Base-by-base conservation (phyloP, 2,329 filamentous ascomycete genomes). In the Pseudocercospora crystallina region DNA sequence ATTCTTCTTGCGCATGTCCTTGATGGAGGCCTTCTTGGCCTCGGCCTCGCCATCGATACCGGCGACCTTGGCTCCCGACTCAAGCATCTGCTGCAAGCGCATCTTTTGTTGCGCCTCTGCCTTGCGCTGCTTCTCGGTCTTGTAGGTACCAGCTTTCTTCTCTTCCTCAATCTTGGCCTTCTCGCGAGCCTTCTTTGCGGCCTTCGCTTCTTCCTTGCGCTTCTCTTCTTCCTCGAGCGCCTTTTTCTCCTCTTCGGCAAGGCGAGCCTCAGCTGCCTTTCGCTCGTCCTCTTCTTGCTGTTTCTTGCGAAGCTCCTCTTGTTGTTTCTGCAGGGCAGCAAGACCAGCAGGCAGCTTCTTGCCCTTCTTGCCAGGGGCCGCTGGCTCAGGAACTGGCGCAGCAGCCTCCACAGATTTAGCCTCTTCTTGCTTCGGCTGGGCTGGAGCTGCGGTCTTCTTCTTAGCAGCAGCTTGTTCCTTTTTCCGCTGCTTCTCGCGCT, bases 401-500 rank as follows among this genome's bases (percentile, higher is more conserved):
- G 42, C 51, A 34, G 73, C 74, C 58, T 87, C 79, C 8, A 56
- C 50, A 69, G 56, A 46, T 43, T 65, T 62, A 8, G 54, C 44
- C 53, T 63, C 63, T 29, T 67, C 66, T 45, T 61, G 47, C 53
- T 64, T 65, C 30, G 49, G 44, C 15, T 52, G 49, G 26, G 62
- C 74, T 33, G 72, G 54, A 31, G 57, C 49, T 11, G 74, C 65
- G 29, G 79, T 73, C 76, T 94, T 95, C 80, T 95, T 95, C 76
- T 91, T 90, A 26, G 87, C 57, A n/a, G 66, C 84, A 59, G 90
- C 89, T 86, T 97, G 87, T 73, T 99, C 94, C 83, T 91, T 99
- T 78, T 99, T 99, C 61, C 91, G 82, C 76, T 94, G 89, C 83
- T 99, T 99, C 78, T 99, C 94, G 55, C 90, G 85, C 77, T 99